Percentiles rank a stretch among this genome's conserved stretches.
These are phyloP conservation scores for Pythium grandisporangium DNA, from an alignment of 352 stramenopile species.

Conservation along the genomic window DNA sequence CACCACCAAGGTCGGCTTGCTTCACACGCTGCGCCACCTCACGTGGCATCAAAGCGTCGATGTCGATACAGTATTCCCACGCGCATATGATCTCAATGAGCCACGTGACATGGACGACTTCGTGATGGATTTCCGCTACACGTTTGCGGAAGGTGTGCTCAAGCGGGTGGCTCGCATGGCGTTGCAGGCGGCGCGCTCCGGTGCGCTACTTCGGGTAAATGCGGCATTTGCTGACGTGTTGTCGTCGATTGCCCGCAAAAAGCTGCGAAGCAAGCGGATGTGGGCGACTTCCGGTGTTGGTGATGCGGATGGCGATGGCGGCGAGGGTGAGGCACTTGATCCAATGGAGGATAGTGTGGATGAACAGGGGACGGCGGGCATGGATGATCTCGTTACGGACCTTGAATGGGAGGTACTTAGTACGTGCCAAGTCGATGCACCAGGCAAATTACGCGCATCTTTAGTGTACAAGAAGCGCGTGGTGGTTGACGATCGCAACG, in stretches of 20 bases:
- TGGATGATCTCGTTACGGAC: constrained; percentile 56
- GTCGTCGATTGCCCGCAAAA: constrained; percentile 37
- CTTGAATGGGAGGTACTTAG: constrained; percentile 68
- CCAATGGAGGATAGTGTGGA: constrained; percentile 56
- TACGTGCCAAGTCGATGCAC: constrained; percentile 32
- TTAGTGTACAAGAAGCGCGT: constrained; percentile 43
- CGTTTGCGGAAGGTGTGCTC: constrained; percentile 72
- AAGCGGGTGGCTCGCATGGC: constrained; percentile 42
- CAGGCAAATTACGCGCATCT: constrained; percentile 34
- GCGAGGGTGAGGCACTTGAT: constrained; percentile 10
- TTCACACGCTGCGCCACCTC: constrained; percentile 70
- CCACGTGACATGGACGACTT: constrained; percentile 79
- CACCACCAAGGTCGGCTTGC: constrained; percentile 87
- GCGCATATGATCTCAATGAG: constrained; percentile 86
- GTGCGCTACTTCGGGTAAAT: constrained; percentile 24
- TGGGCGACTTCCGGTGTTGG: too few relatives aligned
- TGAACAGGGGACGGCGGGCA: constrained; percentile 11
- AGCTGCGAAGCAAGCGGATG: constrained; percentile 35
- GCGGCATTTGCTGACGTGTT: constrained; percentile 49
- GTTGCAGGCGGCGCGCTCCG: constrained; percentile 7
- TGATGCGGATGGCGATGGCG: constrained; percentile 3
- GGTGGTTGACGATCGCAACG: constrained; percentile 30
- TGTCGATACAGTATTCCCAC: constrained; percentile 78
- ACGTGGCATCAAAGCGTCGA: constrained; percentile 81
- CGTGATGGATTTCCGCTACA: constrained; percentile 87